phyloP scores from a whole-genome alignment of 257 asterid species.

The Primulina eburnea region DNA sequence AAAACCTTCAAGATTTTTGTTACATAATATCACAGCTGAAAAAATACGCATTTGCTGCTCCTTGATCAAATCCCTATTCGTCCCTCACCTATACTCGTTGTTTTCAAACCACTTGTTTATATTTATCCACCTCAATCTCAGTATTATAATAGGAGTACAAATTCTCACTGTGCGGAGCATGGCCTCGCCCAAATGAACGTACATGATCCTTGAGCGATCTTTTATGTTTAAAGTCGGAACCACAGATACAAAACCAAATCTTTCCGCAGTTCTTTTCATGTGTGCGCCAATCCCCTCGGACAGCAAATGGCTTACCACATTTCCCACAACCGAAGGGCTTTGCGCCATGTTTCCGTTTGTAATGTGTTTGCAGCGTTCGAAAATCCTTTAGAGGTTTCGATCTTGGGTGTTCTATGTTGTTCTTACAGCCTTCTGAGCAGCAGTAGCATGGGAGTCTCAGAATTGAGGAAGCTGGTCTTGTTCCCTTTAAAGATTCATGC shows the following conservation, averaged over 20 bases:
- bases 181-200: constrained; percentile 77
- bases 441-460: constrained; percentile 79
- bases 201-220: constrained; percentile 89
- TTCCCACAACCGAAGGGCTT: constrained; percentile 74
- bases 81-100: neutral
- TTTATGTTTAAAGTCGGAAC: constrained; percentile 90
- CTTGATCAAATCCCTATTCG: neutral
- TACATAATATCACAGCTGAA: neutral
- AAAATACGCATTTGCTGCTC: neutral
- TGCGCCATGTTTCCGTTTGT: constrained; percentile 80
- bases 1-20: neutral
- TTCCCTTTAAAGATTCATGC: constrained; percentile 73
- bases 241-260: constrained; percentile 81
- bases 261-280: constrained; percentile 92
- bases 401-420: constrained; percentile 75
- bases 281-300: constrained; percentile 94
- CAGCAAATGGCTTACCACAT: constrained; percentile 76
- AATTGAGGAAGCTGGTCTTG: constrained; percentile 59
- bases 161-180: constrained; percentile 64
- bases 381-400: constrained; percentile 85
- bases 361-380: constrained; percentile 86
- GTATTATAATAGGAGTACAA: constrained; percentile 26
- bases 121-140: constrained; percentile 11
- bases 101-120: constrained; percentile 5
- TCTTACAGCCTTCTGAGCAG: constrained; percentile 88